Base-by-base conservation (phyloP, 1,284 basidiomycete species). In the Cystobasidiaceae sp. region DNA sequence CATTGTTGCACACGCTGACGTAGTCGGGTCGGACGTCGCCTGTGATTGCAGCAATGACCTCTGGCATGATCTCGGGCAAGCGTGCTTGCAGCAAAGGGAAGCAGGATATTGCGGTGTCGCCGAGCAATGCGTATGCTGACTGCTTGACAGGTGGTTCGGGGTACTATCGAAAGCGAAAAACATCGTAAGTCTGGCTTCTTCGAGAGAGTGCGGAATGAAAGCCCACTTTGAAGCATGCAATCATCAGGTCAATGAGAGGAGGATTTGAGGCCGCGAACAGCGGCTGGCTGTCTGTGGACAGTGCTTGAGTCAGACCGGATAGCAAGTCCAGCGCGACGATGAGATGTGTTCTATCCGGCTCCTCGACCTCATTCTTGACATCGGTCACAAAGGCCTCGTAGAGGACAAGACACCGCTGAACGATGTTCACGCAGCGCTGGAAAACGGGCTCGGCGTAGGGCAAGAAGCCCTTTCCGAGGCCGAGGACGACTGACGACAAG, bases 1-100 rank as follows among this genome's bases (percentile, higher is more conserved):
- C 96, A 75, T 99, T 99, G 80, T 99, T 99, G 78, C 92, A 96
- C 11, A 96, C 96, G 70, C 89, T 93, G 68, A 97, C 86, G 75
- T 93, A 92, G 76, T 96, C 92, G 39, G 88, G 82, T 75, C 89
- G 89, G 3, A 90, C 88, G 74, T 93, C 90, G 2, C 89, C 86
- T 70, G 93, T 88, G 68, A 99, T 88, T 75, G 98, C 93, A 44
- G 84, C 79, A 63, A 91, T 89, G 61, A 98, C 82, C 74, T 93
- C 88, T 17, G 86, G 83, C 89, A 98, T 94, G 75, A 97, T 86
- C 33, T 84, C 83, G 0, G 88, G 83, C 78, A 97, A 86, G 69
- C 87, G 84, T 2, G 91, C 89, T 58, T 89, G 85, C 70, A 99
- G 82, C 23, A 97, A 79, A 19, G 82, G 79, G 78, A 93, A 93